Evolutionary conservation across 1,284 basidiomycete genomes (phyloP), one percentile per base, ranked within the genome.

Genomic region (Irpex rosettiformis): DNA sequence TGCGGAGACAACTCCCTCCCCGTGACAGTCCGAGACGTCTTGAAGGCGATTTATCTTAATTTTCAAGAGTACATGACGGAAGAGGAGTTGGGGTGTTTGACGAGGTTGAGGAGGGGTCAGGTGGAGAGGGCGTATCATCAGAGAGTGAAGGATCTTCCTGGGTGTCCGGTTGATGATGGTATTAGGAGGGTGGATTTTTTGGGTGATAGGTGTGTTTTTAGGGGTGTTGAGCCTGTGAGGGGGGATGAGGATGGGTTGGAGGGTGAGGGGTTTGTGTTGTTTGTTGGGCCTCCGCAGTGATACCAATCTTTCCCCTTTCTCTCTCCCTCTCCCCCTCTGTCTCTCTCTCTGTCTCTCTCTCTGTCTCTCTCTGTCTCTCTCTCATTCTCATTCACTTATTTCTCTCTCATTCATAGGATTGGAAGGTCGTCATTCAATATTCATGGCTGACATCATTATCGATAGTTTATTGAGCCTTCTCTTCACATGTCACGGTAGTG

Each of bases 151-250:
- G 56, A 43, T 48, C 58, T 49, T 48, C 61, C 40, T 58, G 16
- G 25, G 7, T n/a, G 8, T 2, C 24, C n/a, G 45, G 10, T 18
- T 5, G 64, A 65, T 11, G 77, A 80, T 54, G 75, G 74, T 4
- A 60, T 83, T 56, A 69, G 78, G 55, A 70, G 84, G 49, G 72
- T 81, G 16, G 84, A 86, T 67, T 80, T 79, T 56, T 67, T 85
- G 54, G 77, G 80, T 5, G 77, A 78, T 28, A 70, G 76, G 54
- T 68, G 74, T 45, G 77, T 74, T 65, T 86, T 86, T 66, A 71
- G 81, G 55, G 84, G 84, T 13, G 69, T 86, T 21, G 79, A 79
- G 62, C 78, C 80, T 1, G 76, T 77, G 57, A 74, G 33, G 33
- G 33, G 16, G 33, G 33, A 16, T 11, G 33, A 16, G 16, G 33